Evolutionary conservation across 805 yeast species (phyloP).

Genomic region (Candida boidinii): DNA sequence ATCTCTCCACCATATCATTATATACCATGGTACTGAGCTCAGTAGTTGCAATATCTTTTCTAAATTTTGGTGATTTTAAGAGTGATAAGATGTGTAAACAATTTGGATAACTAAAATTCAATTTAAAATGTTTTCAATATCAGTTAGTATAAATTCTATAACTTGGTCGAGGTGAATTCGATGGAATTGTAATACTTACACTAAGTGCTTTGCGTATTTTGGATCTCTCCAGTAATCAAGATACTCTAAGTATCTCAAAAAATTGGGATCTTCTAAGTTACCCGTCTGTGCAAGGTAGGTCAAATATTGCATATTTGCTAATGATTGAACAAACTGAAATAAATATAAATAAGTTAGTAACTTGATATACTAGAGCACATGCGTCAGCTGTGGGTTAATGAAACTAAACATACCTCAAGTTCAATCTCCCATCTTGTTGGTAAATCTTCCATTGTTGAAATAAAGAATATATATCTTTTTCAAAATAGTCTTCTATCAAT

Average conservation of each 20-base stretch:
- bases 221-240: constrained; percentile 81
- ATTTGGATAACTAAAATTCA: constrained; percentile 65
- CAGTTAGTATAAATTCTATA: background rate
- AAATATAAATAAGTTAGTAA: background rate
- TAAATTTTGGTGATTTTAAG: constrained; percentile 41
- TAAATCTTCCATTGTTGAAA: constrained; percentile 24
- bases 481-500: too few species aligned
- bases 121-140: constrained; percentile 3
- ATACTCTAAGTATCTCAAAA: constrained; percentile 69
- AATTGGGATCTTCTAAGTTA: constrained; percentile 61
- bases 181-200: constrained; percentile 21
- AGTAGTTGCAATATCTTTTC: constrained; percentile 46
- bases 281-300: constrained; percentile 81
- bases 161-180: background rate
- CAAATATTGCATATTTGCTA: constrained; percentile 83
- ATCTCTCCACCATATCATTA: constrained; percentile 71
- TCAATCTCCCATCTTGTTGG: constrained; percentile 87
- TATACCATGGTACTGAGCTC: constrained; percentile 50
- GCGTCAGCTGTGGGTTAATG: too few species aligned
- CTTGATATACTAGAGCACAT: background rate
- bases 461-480: too few species aligned
- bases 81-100: constrained; percentile 74
- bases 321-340: constrained; percentile 72
- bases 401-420: constrained; percentile 3
- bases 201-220: constrained; percentile 58